Base-by-base conservation (phyloP, 352 stramenopile species). In the Pythium utonaiense region DNA sequence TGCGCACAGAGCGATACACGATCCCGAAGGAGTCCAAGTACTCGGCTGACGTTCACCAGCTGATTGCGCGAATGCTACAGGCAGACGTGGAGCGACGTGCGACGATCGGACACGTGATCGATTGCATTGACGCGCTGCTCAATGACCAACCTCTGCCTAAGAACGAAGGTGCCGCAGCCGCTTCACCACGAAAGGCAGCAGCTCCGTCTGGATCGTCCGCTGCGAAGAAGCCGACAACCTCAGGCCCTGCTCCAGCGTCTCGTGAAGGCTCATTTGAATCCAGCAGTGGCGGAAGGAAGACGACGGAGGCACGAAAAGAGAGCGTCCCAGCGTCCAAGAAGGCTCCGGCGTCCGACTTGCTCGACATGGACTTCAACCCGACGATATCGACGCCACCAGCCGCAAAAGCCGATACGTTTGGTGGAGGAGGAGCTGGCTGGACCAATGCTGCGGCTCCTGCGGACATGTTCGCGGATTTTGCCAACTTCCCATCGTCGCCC, bases 1-100 rank as follows among this genome's bases (percentile, higher is more conserved):
- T 99, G 56, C 73, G 98, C 25, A 98, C 93, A 1, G 83, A 89
- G 59, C 95, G 94, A 31, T 98, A 98, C 72, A 92, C 89, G 53
- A 96, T 98, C 64, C 96, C 94, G 9, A 77, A 90, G 13, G 77
- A 88, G 45, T 95, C 97, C 60, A 76, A 78, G 13, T 98, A 98
- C 70, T 95, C 89, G n/a, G 68, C 82, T 1, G 71, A 91, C 47
- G 57, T 98, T 1, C 80, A 96, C 28, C 80, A 89, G 40, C 77
- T 98, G 10, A 89, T 98, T 47, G 78, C 93, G 57, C 77, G 91
- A 50, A 97, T 98, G 89, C 72, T 98, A 4, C 91, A 88, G 21
- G 71, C 90, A 0, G 91, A 98, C 55, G 83, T 86, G 9, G 95
- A 97, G 42, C 80, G 92, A 47, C 74, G 95, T 22, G 89, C 92